phyloP scores from a whole-genome alignment of 495 filamentous ascomycete genomes.

The Penicillium ochrochloron region DNA sequence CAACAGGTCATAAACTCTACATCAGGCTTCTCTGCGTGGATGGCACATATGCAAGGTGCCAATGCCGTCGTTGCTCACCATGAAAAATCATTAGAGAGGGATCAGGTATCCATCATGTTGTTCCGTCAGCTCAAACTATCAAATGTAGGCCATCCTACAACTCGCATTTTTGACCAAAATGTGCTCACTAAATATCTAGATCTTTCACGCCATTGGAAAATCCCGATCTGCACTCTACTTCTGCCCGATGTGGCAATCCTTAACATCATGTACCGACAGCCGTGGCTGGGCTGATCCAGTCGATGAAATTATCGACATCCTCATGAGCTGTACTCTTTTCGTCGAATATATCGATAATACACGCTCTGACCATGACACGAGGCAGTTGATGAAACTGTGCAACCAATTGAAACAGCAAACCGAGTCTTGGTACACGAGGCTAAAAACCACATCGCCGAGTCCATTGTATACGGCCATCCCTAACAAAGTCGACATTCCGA shows the following conservation, averaged over 20 bases:
- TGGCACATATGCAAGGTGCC: slow-evolving; percentile 26
- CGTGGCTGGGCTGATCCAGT: background rate
- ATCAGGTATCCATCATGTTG: slow-evolving; percentile 17
- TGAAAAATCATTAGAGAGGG: slow-evolving; percentile 12
- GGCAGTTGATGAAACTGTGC: slow-evolving; percentile 6
- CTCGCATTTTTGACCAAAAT: background rate
- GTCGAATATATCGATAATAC: slow-evolving; percentile 14
- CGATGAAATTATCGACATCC: slow-evolving; percentile 26
- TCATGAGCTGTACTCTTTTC: slow-evolving; percentile 21
- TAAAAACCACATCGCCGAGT: background rate
- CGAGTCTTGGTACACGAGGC: slow-evolving; percentile 14
- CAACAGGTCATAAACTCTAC: slow-evolving; percentile 20
- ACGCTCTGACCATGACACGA: slow-evolving; percentile 6
- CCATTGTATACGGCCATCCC: slow-evolving; percentile 14
- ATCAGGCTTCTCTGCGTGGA: slow-evolving; percentile 23
- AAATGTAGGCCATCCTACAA: slow-evolving; percentile 12
- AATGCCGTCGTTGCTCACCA: slow-evolving; percentile 23
- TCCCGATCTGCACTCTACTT: slow-evolving; percentile 21
- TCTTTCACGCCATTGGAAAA: slow-evolving; percentile 26
- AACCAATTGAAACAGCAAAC: slow-evolving; percentile 3
- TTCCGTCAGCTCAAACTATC: slow-evolving; percentile 22
- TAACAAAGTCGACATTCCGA: slow-evolving; percentile 4
- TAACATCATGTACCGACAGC: slow-evolving; percentile 11
- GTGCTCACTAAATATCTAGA: background rate
- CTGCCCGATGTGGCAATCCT: slow-evolving; percentile 20